These are phyloP conservation scores for Globisporangium abappressorium DNA, from an alignment of 352 stramenopile genomes.

Conservation along the genomic window DNA sequence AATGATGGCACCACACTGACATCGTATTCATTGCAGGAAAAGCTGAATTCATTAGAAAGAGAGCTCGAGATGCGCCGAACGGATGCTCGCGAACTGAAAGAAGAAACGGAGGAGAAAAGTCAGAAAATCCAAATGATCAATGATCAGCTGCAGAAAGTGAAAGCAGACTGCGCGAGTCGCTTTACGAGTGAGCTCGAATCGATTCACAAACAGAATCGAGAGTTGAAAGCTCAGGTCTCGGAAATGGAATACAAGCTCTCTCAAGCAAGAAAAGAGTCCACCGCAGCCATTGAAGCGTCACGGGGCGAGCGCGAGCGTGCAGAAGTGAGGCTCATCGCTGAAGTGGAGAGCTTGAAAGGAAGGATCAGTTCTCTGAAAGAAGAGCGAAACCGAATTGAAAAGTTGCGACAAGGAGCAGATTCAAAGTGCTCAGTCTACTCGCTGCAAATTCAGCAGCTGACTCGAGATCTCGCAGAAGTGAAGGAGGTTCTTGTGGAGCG, in stretches of 20 bases:
- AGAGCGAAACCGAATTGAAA: slow-evolving; percentile 51
- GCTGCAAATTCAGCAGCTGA: slow-evolving; percentile 55
- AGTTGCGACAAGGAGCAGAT: slow-evolving; percentile 45
- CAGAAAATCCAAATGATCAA: slow-evolving; percentile 61
- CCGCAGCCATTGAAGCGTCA: slow-evolving; percentile 27
- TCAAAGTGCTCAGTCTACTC: slow-evolving; percentile 39
- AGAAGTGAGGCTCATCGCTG: slow-evolving; percentile 48
- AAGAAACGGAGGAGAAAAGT: slow-evolving; percentile 64
- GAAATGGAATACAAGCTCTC: slow-evolving; percentile 54
- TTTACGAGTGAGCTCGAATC: slow-evolving; percentile 53
- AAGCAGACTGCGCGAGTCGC: slow-evolving; percentile 48
- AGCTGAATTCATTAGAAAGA: slow-evolving; percentile 39
- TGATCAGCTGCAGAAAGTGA: slow-evolving; percentile 77
- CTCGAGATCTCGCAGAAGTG: slow-evolving; percentile 46
- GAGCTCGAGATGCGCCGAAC: slow-evolving; percentile 59
- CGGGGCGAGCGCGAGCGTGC: slow-evolving; percentile 48
- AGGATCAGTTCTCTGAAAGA: slow-evolving; percentile 52
- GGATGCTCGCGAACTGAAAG: slow-evolving; percentile 54
- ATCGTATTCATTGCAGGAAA: slow-evolving; percentile 22
- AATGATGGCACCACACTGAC: not conserved
- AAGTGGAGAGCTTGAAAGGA: slow-evolving; percentile 61
- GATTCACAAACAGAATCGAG: slow-evolving; percentile 57
- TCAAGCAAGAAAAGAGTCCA: slow-evolving; percentile 40
- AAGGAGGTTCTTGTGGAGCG: slow-evolving; percentile 57
- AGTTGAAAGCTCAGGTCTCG: slow-evolving; percentile 46